phyloP scores from a whole-genome alignment of 345 rosid species.

The Eucalyptus curtisii region DNA sequence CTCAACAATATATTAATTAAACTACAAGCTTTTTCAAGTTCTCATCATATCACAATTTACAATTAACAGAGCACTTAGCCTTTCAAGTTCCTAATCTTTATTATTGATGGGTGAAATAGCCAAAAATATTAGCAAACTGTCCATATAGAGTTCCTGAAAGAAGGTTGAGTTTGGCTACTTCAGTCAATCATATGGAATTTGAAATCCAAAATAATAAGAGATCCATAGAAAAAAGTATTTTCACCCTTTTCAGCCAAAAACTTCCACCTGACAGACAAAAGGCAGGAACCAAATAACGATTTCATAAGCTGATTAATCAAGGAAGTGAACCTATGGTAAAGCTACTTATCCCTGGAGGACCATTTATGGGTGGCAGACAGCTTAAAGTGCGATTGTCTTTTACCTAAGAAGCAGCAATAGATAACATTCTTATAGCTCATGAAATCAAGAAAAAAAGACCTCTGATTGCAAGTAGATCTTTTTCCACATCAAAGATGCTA shows the following conservation, averaged over 20 bases:
- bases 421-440: not conserved
- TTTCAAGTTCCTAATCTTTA: not conserved
- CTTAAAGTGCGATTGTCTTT: not conserved
- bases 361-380: not conserved
- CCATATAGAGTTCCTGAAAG: not conserved
- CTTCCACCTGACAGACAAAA: not conserved
- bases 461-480: not conserved
- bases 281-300: not conserved
- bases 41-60: not conserved
- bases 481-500: not conserved
- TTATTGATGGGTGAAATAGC: not conserved
- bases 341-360: not conserved
- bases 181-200: not conserved
- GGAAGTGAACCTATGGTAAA: not conserved
- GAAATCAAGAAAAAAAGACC: not conserved
- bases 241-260: not conserved
- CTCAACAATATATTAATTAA: not conserved
- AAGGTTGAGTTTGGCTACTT: not conserved
- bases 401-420: not conserved
- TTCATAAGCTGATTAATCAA: not conserved
- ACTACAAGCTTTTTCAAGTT: not conserved
- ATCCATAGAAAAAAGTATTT: not conserved
- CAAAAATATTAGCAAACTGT: not conserved
- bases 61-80: not conserved
- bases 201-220: not conserved